Base-by-base conservation (phyloP, 139 green algal genomes). In the Asterochloris erici region DNA sequence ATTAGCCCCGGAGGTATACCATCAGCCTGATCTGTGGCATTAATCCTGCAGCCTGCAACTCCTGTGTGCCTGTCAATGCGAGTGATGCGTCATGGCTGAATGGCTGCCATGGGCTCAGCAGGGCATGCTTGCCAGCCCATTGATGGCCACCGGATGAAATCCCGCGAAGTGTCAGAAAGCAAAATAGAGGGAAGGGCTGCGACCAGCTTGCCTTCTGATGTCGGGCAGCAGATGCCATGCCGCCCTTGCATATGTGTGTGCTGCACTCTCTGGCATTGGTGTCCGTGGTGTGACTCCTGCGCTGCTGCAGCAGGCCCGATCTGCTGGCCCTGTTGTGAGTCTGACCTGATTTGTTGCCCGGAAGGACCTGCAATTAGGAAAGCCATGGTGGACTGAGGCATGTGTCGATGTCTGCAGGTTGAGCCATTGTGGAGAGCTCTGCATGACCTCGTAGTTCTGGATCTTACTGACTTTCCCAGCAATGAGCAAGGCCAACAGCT, bases 371-470 rank as follows among this genome's bases (percentile, higher is more conserved):
- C 17, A 26, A 24, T 71, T 24, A 71, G 21, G 21, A 71, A 12
- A 4, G 66, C 66, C 21, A 1, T 12, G 21, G 4, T 71, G 66
- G 19, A 27, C 11, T 23, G 73, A 62, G 26, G 17, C 14, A 62
- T 62, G 73, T 23, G 73, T 23, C 47, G n/a, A 77, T 28, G 19
- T 16, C 73, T 54, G 10, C 21, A 76, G 70, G 21, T 19, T 17
- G 70, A 76, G 21, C 16, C 21, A 38, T 21, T 80, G 23, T 61
- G 60, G 10, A 16, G 76, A n/a, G 61, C 76, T 29, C 76, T 80
- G 76, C 76, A 80, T 38, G 76, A 80, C 23, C 12, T 80, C 23
- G 76, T 80, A 23, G 61, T 80, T 14, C 26, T 80, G 11, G 68
- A 29, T 19, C 23, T 70, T 0, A 62, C 47, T 60, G 76, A 62